Evolutionary conservation across 768 basidiomycete species (phyloP).

Genomic region (Cystobasidium onofrii): DNA sequence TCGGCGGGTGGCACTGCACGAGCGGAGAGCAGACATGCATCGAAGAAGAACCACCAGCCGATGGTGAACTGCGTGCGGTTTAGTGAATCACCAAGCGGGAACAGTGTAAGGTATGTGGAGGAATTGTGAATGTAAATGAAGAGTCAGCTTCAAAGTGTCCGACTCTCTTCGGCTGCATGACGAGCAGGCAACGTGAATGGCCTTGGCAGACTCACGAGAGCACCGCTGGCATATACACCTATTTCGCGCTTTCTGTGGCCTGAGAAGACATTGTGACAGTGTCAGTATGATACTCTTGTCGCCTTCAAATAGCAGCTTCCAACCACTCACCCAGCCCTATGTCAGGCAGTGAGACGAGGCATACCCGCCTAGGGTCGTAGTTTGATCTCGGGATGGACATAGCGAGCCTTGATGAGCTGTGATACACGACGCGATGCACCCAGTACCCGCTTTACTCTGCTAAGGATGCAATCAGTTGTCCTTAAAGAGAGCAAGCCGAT

Average conservation of each 20-base stretch:
- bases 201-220: constrained; percentile 67
- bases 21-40: constrained; percentile 80
- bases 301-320: background rate
- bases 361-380: constrained; percentile 29
- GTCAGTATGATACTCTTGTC: background rate
- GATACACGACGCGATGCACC: background rate
- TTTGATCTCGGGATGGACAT: constrained; percentile 5
- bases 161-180: background rate
- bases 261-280: background rate
- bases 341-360: constrained; percentile 25
- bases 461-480: background rate
- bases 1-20: constrained; percentile 71
- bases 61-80: constrained; percentile 64
- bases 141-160: constrained; percentile 9
- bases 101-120: background rate
- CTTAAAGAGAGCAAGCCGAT: background rate
- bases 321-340: constrained; percentile 19
- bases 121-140: background rate
- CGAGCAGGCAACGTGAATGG: background rate
- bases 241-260: constrained; percentile 58
- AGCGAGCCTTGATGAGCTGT: background rate
- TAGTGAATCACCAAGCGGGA: constrained; percentile 17
- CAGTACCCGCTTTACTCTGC: background rate
- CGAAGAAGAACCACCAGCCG: constrained; percentile 89
- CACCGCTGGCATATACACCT: constrained; percentile 86